A percentile compares a stretch with the other conserved stretches of the same genome.
These are phyloP conservation scores for Amanita inopinata DNA, from an alignment of 768 basidiomycete species.

Conservation along the genomic window DNA sequence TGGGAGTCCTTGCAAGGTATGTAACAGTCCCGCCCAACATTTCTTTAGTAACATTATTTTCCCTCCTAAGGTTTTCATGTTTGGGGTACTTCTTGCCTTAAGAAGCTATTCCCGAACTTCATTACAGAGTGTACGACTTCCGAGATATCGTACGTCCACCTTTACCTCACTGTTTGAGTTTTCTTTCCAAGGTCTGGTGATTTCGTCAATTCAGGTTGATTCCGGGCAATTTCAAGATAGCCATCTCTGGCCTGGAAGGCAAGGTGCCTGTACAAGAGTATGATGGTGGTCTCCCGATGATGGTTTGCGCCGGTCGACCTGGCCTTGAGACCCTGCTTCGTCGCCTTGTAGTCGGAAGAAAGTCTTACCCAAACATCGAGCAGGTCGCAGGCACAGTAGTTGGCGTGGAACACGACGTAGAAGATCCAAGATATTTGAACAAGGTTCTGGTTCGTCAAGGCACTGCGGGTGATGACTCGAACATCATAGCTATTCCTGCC, in stretches of 20 bases:
- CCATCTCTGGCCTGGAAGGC: neutral
- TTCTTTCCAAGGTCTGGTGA: neutral
- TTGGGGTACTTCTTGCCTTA: neutral
- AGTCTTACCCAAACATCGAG: slow-evolving; percentile 16
- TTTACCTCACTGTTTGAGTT: neutral
- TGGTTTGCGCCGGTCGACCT: slow-evolving; percentile 15
- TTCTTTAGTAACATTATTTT: neutral
- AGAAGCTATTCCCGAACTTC: neutral
- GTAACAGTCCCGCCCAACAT: neutral
- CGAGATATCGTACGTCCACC: neutral
- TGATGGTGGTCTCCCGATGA: slow-evolving; percentile 12
- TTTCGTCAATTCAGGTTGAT: neutral
- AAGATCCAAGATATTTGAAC: slow-evolving; percentile 10
- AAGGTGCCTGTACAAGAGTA: neutral
- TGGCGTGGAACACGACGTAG: slow-evolving; percentile 13
- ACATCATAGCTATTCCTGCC: neutral
- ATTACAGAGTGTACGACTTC: neutral
- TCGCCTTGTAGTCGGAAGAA: slow-evolving; percentile 16
- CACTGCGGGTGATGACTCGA: too few relatives aligned
- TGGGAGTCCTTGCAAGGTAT: neutral
- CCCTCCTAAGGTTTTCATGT: neutral
- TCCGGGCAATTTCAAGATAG: neutral
- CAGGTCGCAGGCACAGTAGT: slow-evolving; percentile 20
- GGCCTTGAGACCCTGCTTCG: slow-evolving; percentile 21
- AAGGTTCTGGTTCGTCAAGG: slow-evolving; percentile 10